Base-by-base conservation (phyloP, 345 rosid species). In the Dimocarpus longan region DNA sequence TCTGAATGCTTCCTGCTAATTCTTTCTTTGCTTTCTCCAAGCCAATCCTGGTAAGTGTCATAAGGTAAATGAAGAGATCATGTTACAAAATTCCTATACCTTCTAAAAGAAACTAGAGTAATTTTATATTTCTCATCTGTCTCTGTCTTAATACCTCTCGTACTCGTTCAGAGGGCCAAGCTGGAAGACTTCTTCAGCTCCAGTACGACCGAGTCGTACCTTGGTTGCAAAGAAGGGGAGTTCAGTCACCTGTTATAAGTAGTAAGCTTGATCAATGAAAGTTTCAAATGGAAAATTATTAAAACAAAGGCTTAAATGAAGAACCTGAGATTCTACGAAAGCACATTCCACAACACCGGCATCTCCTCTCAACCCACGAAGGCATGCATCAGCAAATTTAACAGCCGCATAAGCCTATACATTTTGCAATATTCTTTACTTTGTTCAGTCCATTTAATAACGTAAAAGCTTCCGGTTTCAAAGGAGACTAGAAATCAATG, bases 311-410 rank as follows among this genome's bases (percentile, higher is more conserved):
- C 18, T 21, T 75, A 22, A 1, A 37, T 9, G 2, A 44, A 68
- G 75, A 40, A 90, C 93, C 85, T 84, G 83, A 24, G 97, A 93
- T 68, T 90, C 87, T 68, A 93, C 91, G 62, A 84, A 93, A 8
- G 93, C 88, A 82, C 93, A 90, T 74, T 91, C 87, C 19, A 93
- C 70, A 1, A 93, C 82, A 44, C 82, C 86, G 1, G 93, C 91
- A 68, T 93, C 97, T 50, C 97, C 97, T 80, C 95, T 86, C 82
- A 93, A 79, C 44, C 91, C 95, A 3, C 93, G 87, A 15, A 93
- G 93, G 70, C 93, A 93, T 63, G 95, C 93, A 77, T 93, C 97
- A 73, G 92, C 97, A 76, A 93, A 93, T 85, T 93, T 91, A 59
- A 90, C 92, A 46, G 97, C 95, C n/a, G 97, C 95, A 81, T 89